Percentiles rank a stretch among this genome's conserved stretches.
These are phyloP conservation scores for Chlorella sp. DNA, from an alignment of 139 green algal genomes.

Conservation along the genomic window DNA sequence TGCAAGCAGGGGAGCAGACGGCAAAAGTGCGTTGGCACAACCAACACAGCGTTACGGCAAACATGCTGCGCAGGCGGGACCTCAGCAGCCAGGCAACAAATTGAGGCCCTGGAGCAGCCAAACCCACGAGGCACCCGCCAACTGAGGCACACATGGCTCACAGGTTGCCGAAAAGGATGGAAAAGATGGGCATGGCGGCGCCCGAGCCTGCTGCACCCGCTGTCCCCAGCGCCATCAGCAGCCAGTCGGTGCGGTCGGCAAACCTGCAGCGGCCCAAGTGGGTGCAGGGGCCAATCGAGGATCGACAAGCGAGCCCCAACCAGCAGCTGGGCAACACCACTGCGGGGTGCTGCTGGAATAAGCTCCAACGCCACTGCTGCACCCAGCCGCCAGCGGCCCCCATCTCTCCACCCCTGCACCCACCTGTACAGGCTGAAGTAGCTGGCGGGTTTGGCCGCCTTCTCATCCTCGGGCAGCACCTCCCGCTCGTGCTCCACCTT, in stretches of 20 bases:
- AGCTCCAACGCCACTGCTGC: background rate
- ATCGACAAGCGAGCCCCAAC: background rate
- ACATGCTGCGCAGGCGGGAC: background rate
- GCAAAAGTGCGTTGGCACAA: no score
- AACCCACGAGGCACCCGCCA: background rate
- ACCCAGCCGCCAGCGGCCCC: no score
- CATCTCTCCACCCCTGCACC: no score
- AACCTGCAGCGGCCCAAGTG: background rate
- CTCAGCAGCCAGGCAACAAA: background rate
- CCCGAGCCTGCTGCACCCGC: conserved; percentile 44
- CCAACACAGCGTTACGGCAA: background rate
- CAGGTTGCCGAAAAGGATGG: conserved; percentile 73
- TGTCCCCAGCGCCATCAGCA: conserved; percentile 35
- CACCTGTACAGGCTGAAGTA: conserved; percentile 22
- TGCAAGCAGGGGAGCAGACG: background rate
- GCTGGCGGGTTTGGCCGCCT: background rate
- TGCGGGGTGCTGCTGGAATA: background rate
- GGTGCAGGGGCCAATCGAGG: background rate
- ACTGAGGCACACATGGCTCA: conserved; percentile 44
- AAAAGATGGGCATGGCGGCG: conserved; percentile 64
- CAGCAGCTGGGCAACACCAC: background rate
- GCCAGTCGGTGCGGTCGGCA: conserved; percentile 39
- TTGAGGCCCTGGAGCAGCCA: background rate
- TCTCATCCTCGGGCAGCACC: conserved; percentile 6
- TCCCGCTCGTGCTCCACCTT: background rate